Evolutionary conservation across 108 stramenopile genomes (phyloP).

Genomic region (Thalassiosira profunda): DNA sequence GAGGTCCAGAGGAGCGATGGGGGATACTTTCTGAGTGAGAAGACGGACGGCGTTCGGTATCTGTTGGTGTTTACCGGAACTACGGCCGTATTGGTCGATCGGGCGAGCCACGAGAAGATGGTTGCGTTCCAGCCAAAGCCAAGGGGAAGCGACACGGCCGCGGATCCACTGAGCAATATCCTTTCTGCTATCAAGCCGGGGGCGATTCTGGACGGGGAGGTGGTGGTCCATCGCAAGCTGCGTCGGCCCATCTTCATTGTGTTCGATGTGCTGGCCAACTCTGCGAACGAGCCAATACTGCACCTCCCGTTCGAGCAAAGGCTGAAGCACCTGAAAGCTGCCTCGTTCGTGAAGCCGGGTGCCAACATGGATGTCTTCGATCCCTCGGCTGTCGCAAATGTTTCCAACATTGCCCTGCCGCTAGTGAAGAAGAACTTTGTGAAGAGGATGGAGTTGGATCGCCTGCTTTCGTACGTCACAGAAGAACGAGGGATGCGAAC

Average conservation of each 20-base stretch:
- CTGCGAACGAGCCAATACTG: slow-evolving; percentile 69
- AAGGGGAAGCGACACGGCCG: slow-evolving; percentile 5
- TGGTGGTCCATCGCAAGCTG: slow-evolving; percentile 90
- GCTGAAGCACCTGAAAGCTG: slow-evolving; percentile 72
- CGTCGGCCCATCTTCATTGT: slow-evolving; percentile 92
- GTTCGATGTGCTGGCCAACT: slow-evolving; percentile 92
- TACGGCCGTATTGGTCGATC: slow-evolving; percentile 90
- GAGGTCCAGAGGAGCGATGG: slow-evolving; percentile 79
- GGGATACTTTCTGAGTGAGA: slow-evolving; percentile 94
- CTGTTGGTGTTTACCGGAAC: slow-evolving; percentile 92
- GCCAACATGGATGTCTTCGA: slow-evolving; percentile 74
- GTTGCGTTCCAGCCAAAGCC: slow-evolving; percentile 74
- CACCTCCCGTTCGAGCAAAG: slow-evolving; percentile 88
- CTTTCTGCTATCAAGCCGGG: slow-evolving; percentile 75
- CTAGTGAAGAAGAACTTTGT: slow-evolving; percentile 93
- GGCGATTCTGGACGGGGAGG: slow-evolving; percentile 96
- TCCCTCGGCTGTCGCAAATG: slow-evolving; percentile 55
- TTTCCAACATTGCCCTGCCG: slow-evolving; percentile 69
- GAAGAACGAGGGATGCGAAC: slow-evolving; percentile 86
- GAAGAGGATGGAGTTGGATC: slow-evolving; percentile 67
- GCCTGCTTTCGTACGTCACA: slow-evolving; percentile 65
- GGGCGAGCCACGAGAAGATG: slow-evolving; percentile 76
- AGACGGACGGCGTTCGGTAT: slow-evolving; percentile 97
- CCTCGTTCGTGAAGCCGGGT: slow-evolving; percentile 70
- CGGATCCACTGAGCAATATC: slow-evolving; percentile 61